Base-by-base conservation (phyloP, 495 filamentous ascomycete genomes). In the Xylaria intraflava region DNA sequence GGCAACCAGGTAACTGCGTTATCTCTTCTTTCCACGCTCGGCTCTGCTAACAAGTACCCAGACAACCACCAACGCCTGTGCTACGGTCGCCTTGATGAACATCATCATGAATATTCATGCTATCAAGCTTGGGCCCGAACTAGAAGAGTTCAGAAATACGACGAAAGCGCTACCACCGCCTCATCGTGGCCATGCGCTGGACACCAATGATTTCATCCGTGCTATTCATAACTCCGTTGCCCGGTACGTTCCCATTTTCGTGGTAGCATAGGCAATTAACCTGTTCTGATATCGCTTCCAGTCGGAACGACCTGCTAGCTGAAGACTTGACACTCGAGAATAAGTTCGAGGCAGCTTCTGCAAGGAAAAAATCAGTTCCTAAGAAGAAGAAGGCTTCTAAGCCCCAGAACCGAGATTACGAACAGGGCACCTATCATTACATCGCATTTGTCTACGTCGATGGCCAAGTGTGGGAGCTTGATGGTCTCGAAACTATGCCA, bases 201-300 rank as follows among this genome's bases (percentile, higher is more conserved):
- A 78, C 38, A 82, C 79, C 50, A 90, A 89, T 62, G 74, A 82
- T 11, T 89, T 87, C 66, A 83, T 96, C 12, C 88, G 89, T 55
- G 69, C 73, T 19, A 79, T 89, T 27, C 93, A 96, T 60, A 96
- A 96, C 61, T 90, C 87, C 1, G 95, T 89, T 63, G 84, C 87
- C 29, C 79, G 86, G 86, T 90, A 78, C 50, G 74, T 60, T 39
- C 22, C 16, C 29, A 29, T 12, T 14, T 2, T 0, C 26, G 19
- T 6, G 4, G 2, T 36, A 27, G 8, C 22, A 8, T 31, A 9
- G 16, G 52, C 27, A n/a, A 24, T 10, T 27, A 9, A 10, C n/a
- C 36, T 44, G 6, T 23, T 17, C 51, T 22, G 10, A 23, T 9
- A 26, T 30, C n/a, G 11, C 14, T 7, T 35, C 31, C 46, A 83